Conservation (phyloP, 768 basidiomycete species). For the Xerocomellus chrysenteron region DNA sequence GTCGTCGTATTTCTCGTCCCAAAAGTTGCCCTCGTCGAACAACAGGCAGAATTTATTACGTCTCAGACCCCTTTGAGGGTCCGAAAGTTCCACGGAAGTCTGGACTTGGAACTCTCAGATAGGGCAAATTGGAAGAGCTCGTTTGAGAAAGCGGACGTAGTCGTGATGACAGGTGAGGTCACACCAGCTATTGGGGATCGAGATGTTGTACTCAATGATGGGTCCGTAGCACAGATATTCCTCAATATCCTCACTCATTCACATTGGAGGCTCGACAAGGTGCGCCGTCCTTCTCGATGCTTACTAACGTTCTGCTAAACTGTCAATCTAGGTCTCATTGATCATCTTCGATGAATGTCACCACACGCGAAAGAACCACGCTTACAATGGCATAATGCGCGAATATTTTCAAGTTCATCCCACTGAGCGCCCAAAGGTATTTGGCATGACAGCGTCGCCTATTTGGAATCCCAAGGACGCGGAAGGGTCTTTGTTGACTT, state of each 20-base stretch:
- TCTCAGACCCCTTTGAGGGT: slow-evolving; percentile 67
- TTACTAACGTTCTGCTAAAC: background rate
- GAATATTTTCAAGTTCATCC: slow-evolving; percentile 49
- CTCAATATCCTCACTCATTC: slow-evolving; percentile 79
- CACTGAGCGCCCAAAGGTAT: slow-evolving; percentile 69
- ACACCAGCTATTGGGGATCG: background rate
- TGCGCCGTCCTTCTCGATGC: slow-evolving; percentile 15
- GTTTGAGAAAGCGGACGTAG: slow-evolving; percentile 65
- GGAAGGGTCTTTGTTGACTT: slow-evolving; percentile 52
- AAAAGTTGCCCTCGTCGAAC: slow-evolving; percentile 80
- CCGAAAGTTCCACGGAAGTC: slow-evolving; percentile 64
- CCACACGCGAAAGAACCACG: slow-evolving; percentile 54
- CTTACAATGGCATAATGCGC: slow-evolving; percentile 58
- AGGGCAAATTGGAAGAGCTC: slow-evolving; percentile 61
- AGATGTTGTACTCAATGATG: slow-evolving; percentile 1
- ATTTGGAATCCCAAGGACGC: slow-evolving; percentile 80
- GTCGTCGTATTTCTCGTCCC: slow-evolving; percentile 81
- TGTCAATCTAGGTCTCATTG: slow-evolving; percentile 45
- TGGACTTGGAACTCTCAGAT: slow-evolving; percentile 72
- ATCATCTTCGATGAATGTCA: slow-evolving; percentile 61
- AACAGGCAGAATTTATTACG: slow-evolving; percentile 69
- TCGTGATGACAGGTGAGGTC: slow-evolving; percentile 78
- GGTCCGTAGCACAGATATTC: slow-evolving; percentile 69
- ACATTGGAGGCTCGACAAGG: slow-evolving; percentile 71
- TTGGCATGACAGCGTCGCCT: slow-evolving; percentile 92